phyloP scores from a whole-genome alignment of 495 filamentous ascomycete species.

The Aspergillus bridgeri region DNA sequence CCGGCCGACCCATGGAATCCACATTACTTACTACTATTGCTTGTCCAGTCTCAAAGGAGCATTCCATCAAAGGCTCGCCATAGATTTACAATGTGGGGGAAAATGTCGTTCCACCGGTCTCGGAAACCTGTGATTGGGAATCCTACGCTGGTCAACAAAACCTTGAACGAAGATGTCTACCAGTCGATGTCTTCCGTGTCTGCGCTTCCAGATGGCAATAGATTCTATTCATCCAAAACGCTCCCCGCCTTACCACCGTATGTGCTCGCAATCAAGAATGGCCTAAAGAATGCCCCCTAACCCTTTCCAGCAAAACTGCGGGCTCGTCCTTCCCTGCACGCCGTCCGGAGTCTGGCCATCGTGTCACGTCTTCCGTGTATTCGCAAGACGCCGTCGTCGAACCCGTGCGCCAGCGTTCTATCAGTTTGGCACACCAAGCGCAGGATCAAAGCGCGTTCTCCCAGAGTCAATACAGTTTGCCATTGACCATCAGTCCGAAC shows the following conservation, averaged over 20 bases:
- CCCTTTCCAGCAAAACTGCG: constrained; percentile 12
- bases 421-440: constrained; percentile 12
- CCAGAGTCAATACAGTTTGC: not conserved
- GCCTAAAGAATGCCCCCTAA: constrained; percentile 9
- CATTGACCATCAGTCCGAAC: constrained; percentile 8
- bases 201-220: constrained; percentile 4
- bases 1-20: not conserved
- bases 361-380: constrained; percentile 28
- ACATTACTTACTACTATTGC: not conserved
- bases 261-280: constrained; percentile 13
- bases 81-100: constrained; percentile 43
- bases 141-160: constrained; percentile 43
- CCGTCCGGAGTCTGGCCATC: constrained; percentile 13
- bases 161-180: constrained; percentile 33
- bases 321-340: constrained; percentile 9
- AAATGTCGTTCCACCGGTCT: constrained; percentile 36
- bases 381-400: constrained; percentile 21
- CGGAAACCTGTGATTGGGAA: constrained; percentile 42
- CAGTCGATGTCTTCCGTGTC: constrained; percentile 11
- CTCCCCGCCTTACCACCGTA: constrained; percentile 44
- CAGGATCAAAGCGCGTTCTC: not conserved
- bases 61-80: not conserved
- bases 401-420: constrained; percentile 17
- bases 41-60: constrained; percentile 1
- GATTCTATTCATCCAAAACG: constrained; percentile 23